These are phyloP conservation scores for Carex parvula DNA, from an alignment of 176 grass and related monocot species.

Conservation along the genomic window DNA sequence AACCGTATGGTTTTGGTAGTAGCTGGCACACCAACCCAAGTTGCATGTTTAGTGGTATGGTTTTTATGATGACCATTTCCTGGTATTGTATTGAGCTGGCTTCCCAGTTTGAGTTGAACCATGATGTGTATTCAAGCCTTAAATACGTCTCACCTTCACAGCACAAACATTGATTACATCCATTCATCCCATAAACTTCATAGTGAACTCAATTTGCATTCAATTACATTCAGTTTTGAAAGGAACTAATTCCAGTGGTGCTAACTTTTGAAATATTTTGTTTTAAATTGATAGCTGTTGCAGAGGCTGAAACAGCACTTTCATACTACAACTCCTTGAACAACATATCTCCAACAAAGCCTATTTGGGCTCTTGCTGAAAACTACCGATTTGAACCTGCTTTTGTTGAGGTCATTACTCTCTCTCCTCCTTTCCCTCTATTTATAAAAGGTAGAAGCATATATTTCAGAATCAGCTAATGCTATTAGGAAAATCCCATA, in stretches of 20 bases:
- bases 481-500: neutral
- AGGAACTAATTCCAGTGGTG: neutral
- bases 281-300: conserved; percentile 46
- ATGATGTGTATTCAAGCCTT: neutral
- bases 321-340: conserved; percentile 66
- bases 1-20: neutral
- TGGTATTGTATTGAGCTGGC: neutral
- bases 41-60: neutral
- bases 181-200: neutral
- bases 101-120: neutral
- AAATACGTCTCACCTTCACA: neutral
- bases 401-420: conserved; percentile 77
- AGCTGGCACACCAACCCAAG: neutral
- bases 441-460: neutral
- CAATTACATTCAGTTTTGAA: neutral
- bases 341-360: conserved; percentile 45
- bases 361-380: conserved; percentile 89
- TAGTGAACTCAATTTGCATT: neutral
- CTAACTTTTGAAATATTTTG: neutral
- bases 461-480: neutral
- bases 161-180: neutral
- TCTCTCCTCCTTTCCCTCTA: neutral
- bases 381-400: conserved; percentile 98
- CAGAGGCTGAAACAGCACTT: conserved; percentile 64
- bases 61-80: neutral